Percentiles rank a stretch among this genome's conserved stretches.
Conservation (phyloP, 2,329 filamentous ascomycete genomes). For the Talaromyces sp. region DNA sequence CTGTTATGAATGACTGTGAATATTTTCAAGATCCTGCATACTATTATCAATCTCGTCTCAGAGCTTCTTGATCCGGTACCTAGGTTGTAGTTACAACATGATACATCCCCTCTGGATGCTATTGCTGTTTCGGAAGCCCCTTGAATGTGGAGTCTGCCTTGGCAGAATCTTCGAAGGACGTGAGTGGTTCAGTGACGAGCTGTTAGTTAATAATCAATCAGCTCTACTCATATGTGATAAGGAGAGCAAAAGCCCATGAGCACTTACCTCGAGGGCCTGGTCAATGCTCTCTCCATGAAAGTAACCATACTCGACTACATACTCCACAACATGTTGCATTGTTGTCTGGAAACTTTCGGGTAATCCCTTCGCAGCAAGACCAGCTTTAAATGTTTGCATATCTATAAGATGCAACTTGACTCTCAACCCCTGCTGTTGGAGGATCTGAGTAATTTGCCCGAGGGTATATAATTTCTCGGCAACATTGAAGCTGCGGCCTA, state of each 20-base stretch:
- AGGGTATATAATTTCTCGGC: slow-evolving; percentile 35
- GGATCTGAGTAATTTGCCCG: slow-evolving; percentile 32
- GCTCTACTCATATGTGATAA: neutral
- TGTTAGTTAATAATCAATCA: neutral
- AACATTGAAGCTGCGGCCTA: slow-evolving; percentile 39
- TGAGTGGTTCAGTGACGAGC: slow-evolving; percentile 1
- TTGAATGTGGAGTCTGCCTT: neutral
- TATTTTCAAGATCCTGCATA: neutral
- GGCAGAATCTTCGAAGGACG: neutral
- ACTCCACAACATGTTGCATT: slow-evolving; percentile 6
- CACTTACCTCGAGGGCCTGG: neutral
- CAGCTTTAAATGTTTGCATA: slow-evolving; percentile 5
- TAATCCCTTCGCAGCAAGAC: slow-evolving; percentile 10
- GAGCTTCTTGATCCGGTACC: neutral
- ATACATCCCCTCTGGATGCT: neutral
- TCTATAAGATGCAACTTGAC: neutral
- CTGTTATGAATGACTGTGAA: neutral
- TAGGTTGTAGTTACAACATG: neutral
- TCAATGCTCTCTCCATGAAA: slow-evolving; percentile 7
- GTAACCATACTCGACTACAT: neutral
- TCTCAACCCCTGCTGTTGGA: slow-evolving; percentile 31
- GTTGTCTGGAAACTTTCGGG: neutral
- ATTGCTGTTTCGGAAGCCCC: neutral
- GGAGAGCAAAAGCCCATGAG: neutral
- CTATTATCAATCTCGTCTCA: neutral